Evolutionary conservation across 2,329 filamentous ascomycete genomes (phyloP).

Genomic region (Aspergillus sp.): DNA sequence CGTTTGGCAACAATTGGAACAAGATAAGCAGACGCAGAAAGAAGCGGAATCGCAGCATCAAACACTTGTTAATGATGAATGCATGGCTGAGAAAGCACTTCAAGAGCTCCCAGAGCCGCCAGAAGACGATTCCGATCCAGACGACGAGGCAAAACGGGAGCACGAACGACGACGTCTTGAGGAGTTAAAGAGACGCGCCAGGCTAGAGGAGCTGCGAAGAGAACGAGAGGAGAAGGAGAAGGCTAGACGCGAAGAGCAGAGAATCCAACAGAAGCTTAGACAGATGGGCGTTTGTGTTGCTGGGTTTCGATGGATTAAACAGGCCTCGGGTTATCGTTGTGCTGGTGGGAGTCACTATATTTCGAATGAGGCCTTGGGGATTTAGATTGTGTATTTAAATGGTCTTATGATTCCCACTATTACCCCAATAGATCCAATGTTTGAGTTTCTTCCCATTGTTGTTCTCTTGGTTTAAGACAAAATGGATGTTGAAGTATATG

Average conservation of each 20-base stretch:
- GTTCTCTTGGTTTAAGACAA: no score
- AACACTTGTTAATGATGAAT: constrained; percentile 4
- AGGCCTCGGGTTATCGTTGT: constrained; percentile 61
- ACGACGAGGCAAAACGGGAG: neutral
- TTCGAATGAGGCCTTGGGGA: constrained; percentile 28
- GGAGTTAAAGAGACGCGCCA: constrained; percentile 26
- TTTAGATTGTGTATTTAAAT: neutral
- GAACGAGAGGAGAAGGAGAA: constrained; percentile 35
- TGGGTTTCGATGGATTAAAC: constrained; percentile 64
- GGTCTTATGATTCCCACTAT: neutral
- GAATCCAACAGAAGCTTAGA: constrained; percentile 50
- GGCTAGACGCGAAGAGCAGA: constrained; percentile 39
- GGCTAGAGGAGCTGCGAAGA: constrained; percentile 39
- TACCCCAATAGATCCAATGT: no score
- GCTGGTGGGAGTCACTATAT: constrained; percentile 61
- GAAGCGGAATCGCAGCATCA: neutral
- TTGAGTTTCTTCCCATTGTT: no score
- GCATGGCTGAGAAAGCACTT: constrained; percentile 9
- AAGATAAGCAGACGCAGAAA: constrained; percentile 12
- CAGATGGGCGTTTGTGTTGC: constrained; percentile 55
- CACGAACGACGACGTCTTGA: constrained; percentile 5
- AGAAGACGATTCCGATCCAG: neutral
- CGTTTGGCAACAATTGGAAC: constrained; percentile 24
- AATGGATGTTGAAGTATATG: no score
- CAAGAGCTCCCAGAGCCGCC: constrained; percentile 29